A percentile compares a stretch with the other conserved stretches of the same genome.
These are phyloP conservation scores for Collybiopsis luxurians DNA, from an alignment of 768 basidiomycete genomes.

Conservation along the genomic window DNA sequence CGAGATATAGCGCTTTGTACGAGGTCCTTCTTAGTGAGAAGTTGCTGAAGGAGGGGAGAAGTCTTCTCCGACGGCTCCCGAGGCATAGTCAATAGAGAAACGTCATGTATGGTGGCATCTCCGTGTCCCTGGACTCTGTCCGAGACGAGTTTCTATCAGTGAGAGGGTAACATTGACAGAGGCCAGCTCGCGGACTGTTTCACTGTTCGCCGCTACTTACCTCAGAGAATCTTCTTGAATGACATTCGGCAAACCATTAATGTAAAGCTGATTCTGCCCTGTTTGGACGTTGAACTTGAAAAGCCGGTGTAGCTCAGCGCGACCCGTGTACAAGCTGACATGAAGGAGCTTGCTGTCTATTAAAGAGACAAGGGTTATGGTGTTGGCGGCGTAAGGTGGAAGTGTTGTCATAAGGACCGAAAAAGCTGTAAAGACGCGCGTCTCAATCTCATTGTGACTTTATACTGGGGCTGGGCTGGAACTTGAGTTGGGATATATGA, in stretches of 20 bases:
- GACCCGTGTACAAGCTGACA: slow-evolving; percentile 39
- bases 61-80: slow-evolving; percentile 17
- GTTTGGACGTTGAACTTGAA: slow-evolving; percentile 35
- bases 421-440: too few species aligned
- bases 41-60: slow-evolving; percentile 23
- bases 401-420: slow-evolving; percentile 9
- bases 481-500: too few species aligned
- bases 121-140: slow-evolving; percentile 43
- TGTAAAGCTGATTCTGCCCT: slow-evolving; percentile 39
- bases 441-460: too few species aligned
- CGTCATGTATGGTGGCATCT: slow-evolving; percentile 45
- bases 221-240: slow-evolving; percentile 39
- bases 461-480: too few species aligned
- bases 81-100: slow-evolving; percentile 27
- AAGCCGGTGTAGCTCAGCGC: slow-evolving; percentile 39
- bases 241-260: slow-evolving; percentile 34
- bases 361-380: slow-evolving; percentile 27
- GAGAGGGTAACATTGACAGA: background rate
- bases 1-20: slow-evolving; percentile 29
- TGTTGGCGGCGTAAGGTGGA: slow-evolving; percentile 23
- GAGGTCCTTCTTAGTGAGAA: slow-evolving; percentile 22
- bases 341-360: slow-evolving; percentile 33
- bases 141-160: background rate
- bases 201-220: slow-evolving; percentile 21
- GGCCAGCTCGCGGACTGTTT: too few species aligned